These are phyloP conservation scores for rapeseed (Brassica napus) DNA, from an alignment of 345 rosid species.

Conservation along the genomic window Da-Ae NC_063441.1:85001-85500, in stretches of 20 bases:
- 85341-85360: not conserved
- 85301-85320: not conserved
- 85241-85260: constrained; percentile 59
- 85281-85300: constrained; percentile 35
- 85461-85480: constrained; percentile 42
- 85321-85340: not conserved
- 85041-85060: constrained; percentile 55
- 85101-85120: not conserved
- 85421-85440: constrained; percentile 58
- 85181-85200: not conserved
- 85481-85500: not conserved
- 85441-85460: constrained; percentile 57
- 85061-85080: constrained; percentile 46
- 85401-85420: constrained; percentile 44
- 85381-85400: constrained; percentile 26
- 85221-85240: constrained; percentile 59
- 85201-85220: constrained; percentile 44
- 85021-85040: constrained; percentile 71
- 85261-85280: constrained; percentile 48
- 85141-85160: constrained; percentile 1
- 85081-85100: not conserved
- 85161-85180: not conserved
- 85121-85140: not conserved
- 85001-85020: constrained; percentile 51
- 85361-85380: not conserved